phyloP scores from a whole-genome alignment of 371 early-diverging fungal species.

The Mortierella sp. region DNA sequence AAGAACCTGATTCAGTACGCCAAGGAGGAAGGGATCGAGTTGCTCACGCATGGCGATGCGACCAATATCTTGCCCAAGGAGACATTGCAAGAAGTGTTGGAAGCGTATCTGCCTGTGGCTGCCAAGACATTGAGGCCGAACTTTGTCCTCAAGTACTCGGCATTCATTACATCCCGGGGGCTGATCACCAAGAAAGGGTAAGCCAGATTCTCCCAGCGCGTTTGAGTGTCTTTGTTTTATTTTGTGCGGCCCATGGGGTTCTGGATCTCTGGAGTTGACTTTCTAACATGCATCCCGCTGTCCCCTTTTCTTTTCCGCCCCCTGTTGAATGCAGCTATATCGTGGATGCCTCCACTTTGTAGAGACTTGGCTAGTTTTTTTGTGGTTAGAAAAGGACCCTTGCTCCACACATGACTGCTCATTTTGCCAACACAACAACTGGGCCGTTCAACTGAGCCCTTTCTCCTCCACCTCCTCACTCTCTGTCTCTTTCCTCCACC shows the following conservation, averaged over 20 bases:
- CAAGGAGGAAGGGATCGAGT: constrained; percentile 58
- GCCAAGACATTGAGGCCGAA: constrained; percentile 36
- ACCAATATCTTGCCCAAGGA: constrained; percentile 57
- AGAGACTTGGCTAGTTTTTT: no score
- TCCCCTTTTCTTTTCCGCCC: no score
- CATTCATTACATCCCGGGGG: constrained; percentile 61
- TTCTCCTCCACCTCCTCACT: background rate
- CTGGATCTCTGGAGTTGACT: no score
- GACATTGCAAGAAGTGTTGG: constrained; percentile 53
- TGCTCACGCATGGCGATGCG: constrained; percentile 63
- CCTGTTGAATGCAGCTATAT: no score
- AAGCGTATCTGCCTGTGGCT: constrained; percentile 53
- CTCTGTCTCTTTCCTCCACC: background rate
- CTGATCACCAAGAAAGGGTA: constrained; percentile 68
- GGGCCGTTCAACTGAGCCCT: background rate
- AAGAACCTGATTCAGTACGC: constrained; percentile 59
- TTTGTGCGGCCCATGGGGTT: no score
- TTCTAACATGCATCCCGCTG: no score
- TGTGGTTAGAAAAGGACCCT: no score
- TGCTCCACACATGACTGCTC: no score
- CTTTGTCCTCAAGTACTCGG: constrained; percentile 66
- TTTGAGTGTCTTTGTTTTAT: background rate
- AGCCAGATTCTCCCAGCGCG: constrained; percentile 8
- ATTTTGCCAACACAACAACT: no score
- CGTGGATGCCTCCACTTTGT: no score